Evolutionary conservation across 225 moss, liverwort and hornwort genomes (phyloP).

Genomic region (Marchantia polymorpha): DNA sequence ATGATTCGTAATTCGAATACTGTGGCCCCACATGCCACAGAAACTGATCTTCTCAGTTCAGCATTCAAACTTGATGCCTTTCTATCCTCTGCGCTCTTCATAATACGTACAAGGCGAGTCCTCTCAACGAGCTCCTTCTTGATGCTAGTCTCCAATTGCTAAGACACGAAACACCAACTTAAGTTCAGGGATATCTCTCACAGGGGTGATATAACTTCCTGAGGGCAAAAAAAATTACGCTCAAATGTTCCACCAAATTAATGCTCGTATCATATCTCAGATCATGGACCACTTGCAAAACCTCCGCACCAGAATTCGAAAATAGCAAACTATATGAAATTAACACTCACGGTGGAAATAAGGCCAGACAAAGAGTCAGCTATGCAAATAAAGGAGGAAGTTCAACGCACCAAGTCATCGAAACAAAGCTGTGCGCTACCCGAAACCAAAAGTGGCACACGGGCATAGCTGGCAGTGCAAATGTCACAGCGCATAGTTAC

Average conservation of each 20-base stretch:
- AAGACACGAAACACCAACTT: constrained; percentile 20
- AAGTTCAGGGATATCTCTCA: background rate
- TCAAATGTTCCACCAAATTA: too few species aligned
- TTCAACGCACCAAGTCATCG: constrained; percentile 77
- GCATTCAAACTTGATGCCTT: constrained; percentile 58
- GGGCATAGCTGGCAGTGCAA: constrained; percentile 83
- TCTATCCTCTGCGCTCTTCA: constrained; percentile 59
- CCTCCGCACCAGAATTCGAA: background rate
- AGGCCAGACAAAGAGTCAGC: background rate
- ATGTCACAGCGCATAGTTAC: constrained; percentile 99
- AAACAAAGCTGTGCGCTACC: constrained; percentile 98
- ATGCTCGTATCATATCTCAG: too few species aligned
- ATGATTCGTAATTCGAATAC: constrained; percentile 82
- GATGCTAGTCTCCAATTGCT: constrained; percentile 84
- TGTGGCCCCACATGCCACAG: constrained; percentile 80
- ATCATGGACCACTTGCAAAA: background rate
- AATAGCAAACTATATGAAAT: too few species aligned
- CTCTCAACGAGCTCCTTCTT: constrained; percentile 78
- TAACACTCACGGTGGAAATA: background rate
- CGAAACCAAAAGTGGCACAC: constrained; percentile 87
- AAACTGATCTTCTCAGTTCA: constrained; percentile 74
- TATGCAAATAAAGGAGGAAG: background rate
- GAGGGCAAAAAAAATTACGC: too few species aligned
- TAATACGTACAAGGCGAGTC: constrained; percentile 63
- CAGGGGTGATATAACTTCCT: too few species aligned